Percentiles rank a stretch among this genome's conserved stretches.
Evolutionary conservation across 768 basidiomycete species (phyloP).

Genomic region (Mycena metata): DNA sequence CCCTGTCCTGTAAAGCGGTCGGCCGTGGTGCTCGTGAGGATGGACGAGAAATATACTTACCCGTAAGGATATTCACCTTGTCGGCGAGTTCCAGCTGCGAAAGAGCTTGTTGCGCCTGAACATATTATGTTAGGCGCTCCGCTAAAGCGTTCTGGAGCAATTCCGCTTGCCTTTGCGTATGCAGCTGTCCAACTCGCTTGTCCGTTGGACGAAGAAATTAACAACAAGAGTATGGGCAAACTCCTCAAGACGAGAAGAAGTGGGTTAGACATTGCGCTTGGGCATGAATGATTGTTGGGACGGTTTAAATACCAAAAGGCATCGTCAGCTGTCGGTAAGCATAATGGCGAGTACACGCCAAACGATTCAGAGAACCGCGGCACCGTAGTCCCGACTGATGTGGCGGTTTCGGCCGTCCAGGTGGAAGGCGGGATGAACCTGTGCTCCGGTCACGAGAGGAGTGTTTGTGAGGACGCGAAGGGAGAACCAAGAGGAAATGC

Average conservation of each 20-base stretch:
- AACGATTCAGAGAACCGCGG: constrained; percentile 9
- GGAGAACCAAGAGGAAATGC: too few species aligned
- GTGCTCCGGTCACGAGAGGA: constrained; percentile 23
- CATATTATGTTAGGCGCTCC: background rate
- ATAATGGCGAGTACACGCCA: background rate
- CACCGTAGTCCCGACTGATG: background rate
- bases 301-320: constrained; percentile 6
- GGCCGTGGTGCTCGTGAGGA: background rate
- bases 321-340: background rate
- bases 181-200: constrained; percentile 48
- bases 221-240: background rate
- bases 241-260: background rate
- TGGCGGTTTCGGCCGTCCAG: background rate
- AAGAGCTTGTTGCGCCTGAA: constrained; percentile 22
- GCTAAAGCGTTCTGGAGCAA: background rate
- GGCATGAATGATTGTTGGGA: background rate
- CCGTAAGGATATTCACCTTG: constrained; percentile 28
- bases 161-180: constrained; percentile 47
- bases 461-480: too few species aligned
- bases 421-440: background rate
- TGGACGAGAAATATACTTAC: background rate
- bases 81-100: constrained; percentile 18
- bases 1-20: constrained; percentile 23
- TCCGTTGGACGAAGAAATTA: constrained; percentile 10
- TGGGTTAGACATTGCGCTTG: background rate